phyloP scores from a whole-genome alignment of 2,329 filamentous ascomycete species.

The Aspergillus eucalypticola region DNA sequence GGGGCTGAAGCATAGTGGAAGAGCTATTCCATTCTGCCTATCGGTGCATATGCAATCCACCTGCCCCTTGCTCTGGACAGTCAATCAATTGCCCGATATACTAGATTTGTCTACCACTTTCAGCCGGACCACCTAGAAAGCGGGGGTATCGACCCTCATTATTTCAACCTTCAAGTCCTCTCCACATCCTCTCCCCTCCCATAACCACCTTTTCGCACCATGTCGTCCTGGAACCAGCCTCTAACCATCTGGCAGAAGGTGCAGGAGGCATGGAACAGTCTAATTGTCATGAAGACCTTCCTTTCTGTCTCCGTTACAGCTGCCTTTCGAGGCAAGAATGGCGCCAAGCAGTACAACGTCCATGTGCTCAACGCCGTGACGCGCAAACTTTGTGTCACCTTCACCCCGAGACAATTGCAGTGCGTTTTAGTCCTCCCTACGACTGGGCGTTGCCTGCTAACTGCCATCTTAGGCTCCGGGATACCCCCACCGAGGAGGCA shows the following conservation, averaged over 20 bases:
- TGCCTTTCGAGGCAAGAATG: constrained; percentile 40
- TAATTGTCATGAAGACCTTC: constrained; percentile 28
- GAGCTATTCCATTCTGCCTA: too few relatives aligned
- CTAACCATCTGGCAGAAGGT: constrained; percentile 38
- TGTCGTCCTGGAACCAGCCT: constrained; percentile 15
- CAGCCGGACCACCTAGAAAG: neutral
- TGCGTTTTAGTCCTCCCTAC: constrained; percentile 21
- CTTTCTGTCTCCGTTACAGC: constrained; percentile 38
- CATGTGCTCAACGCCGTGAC: constrained; percentile 37
- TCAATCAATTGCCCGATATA: too few relatives aligned
- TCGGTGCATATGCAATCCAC: too few relatives aligned
- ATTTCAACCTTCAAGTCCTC: neutral
- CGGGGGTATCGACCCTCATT: neutral
- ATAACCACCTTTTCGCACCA: constrained; percentile 6
- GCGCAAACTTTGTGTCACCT: constrained; percentile 29
- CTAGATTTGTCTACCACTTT: neutral
- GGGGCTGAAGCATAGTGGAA: too few relatives aligned
- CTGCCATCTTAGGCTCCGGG: constrained; percentile 24
- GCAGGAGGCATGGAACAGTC: constrained; percentile 3
- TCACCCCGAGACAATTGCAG: constrained; percentile 34
- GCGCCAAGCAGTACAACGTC: constrained; percentile 36
- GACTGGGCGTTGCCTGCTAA: neutral
- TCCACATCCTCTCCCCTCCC: neutral
- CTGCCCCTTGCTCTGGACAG: too few relatives aligned
- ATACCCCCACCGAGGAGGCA: constrained; percentile 24